Percentiles rank a stretch among this genome's conserved stretches.
phyloP scores from a whole-genome alignment of 345 rosid genomes.

The Eucalyptus sp. region DNA sequence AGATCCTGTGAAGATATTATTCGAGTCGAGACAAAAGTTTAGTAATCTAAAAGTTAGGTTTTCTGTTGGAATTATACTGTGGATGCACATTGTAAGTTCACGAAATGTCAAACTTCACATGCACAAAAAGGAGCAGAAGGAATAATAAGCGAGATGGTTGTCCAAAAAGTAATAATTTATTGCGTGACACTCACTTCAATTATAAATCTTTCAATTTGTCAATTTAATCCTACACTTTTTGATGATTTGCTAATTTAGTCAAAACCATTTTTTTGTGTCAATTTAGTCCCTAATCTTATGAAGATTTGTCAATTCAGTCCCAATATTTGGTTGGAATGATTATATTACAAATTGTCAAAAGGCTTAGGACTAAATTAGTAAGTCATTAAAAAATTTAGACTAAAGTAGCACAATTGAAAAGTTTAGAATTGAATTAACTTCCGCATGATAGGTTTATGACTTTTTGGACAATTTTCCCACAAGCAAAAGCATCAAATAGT shows the following conservation, averaged over 20 bases:
- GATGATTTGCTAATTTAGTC: too few species aligned
- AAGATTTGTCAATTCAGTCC: background rate
- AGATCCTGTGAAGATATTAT: background rate
- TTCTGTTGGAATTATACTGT: background rate
- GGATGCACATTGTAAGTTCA: background rate
- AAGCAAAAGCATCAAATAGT: background rate
- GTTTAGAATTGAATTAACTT: rapidly evolving
- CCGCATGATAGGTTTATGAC: rapidly evolving
- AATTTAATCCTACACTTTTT: rapidly evolving
- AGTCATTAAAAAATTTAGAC: rapidly evolving
- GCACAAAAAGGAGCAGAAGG: background rate
- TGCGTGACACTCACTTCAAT: rapidly evolving
- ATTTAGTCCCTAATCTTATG: rapidly evolving
- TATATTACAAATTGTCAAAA: too few species aligned
- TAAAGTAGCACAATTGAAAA: rapidly evolving
- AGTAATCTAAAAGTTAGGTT: background rate
- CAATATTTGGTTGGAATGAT: rapidly evolving
- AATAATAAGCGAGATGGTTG: background rate
- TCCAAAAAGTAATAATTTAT: too few species aligned
- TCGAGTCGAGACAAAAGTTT: background rate
- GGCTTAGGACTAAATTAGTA: rapidly evolving
- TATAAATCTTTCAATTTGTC: rapidly evolving
- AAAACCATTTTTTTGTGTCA: too few species aligned
- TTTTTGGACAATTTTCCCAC: too few species aligned
- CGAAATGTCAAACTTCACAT: background rate